These are phyloP conservation scores for Paraphoma chrysanthemicola DNA, from an alignment of 2,329 filamentous ascomycete genomes.

Conservation along the genomic window DNA sequence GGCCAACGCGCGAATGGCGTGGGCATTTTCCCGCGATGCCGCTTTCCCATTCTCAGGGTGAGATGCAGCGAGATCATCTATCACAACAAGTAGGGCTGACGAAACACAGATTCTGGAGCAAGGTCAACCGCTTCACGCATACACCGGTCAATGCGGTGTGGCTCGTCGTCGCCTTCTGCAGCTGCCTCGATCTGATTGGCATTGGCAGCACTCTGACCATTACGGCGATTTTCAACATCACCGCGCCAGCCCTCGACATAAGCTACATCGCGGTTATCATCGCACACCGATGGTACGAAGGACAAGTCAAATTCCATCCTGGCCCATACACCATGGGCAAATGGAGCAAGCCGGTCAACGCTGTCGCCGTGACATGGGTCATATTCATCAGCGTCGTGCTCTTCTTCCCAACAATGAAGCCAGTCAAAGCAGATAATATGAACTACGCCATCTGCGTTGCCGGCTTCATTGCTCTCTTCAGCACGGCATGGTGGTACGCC, in stretches of 20 bases:
- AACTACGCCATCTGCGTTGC: slow-evolving; percentile 58
- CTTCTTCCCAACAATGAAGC: slow-evolving; percentile 56
- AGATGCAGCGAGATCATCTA: slow-evolving; percentile 10
- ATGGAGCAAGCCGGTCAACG: slow-evolving; percentile 64
- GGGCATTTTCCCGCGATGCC: slow-evolving; percentile 66
- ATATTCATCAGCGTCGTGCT: slow-evolving; percentile 68
- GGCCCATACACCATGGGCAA: slow-evolving; percentile 65
- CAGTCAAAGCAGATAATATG: slow-evolving; percentile 55
- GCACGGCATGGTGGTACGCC: slow-evolving; percentile 54
- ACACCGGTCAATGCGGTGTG: slow-evolving; percentile 70
- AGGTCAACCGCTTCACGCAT: slow-evolving; percentile 60
- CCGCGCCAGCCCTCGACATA: slow-evolving; percentile 56
- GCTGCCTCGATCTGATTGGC: slow-evolving; percentile 59
- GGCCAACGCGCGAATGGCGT: slow-evolving; percentile 68
- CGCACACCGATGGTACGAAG: slow-evolving; percentile 62
- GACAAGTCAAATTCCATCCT: slow-evolving; percentile 60
- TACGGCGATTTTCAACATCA: slow-evolving; percentile 57
- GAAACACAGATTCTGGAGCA: slow-evolving; percentile 56
- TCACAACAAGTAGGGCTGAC: slow-evolving; percentile 21
- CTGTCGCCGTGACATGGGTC: slow-evolving; percentile 66
- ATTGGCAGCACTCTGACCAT: slow-evolving; percentile 60
- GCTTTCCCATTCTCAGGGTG: slow-evolving; percentile 67
- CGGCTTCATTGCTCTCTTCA: slow-evolving; percentile 57
- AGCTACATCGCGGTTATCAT: slow-evolving; percentile 68
- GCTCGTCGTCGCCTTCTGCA: slow-evolving; percentile 67